Conservation (phyloP, 192 early-diverging fungal species). For the Coemansia erecta region DNA sequence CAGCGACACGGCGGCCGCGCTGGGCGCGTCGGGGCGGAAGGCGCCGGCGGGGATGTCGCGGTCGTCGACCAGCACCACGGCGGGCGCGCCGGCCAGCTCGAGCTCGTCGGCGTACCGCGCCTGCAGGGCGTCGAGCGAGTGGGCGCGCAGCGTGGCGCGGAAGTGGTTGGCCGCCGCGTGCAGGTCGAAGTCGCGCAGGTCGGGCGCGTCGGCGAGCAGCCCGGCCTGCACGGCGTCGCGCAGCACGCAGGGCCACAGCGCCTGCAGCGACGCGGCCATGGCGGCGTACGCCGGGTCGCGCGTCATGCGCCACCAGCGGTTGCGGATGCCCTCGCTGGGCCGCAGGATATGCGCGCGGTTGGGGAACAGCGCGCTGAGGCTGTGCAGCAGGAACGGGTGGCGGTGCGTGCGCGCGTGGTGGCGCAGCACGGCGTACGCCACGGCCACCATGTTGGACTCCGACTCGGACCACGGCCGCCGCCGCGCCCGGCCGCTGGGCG, state of each 20-base stretch:
- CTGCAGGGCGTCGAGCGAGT: constrained; percentile 11
- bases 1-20: not conserved
- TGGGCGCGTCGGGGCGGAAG: not conserved
- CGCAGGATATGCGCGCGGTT: not conserved
- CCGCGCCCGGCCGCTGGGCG: not conserved
- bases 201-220: constrained; percentile 12
- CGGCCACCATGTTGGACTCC: constrained; percentile 8
- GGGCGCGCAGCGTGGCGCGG: constrained; percentile 6
- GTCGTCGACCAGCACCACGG: not conserved
- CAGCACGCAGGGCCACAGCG: constrained; percentile 29
- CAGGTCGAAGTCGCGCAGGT: constrained; percentile 21
- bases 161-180: constrained; percentile 16
- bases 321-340: constrained; percentile 16
- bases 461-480: constrained; percentile 19
- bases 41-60: not conserved
- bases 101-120: constrained; percentile 20
- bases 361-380: constrained; percentile 16
- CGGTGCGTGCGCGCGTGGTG: constrained; percentile 24
- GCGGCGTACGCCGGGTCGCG: not conserved
- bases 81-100: not conserved
- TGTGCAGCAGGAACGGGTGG: constrained; percentile 16
- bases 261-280: constrained; percentile 1
- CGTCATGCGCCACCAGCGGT: constrained; percentile 13
- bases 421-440: constrained; percentile 18
- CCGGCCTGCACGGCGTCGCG: constrained; percentile 28